Base-by-base conservation (phyloP, 495 filamentous ascomycete species). In the Penicillium goetzii region DNA sequence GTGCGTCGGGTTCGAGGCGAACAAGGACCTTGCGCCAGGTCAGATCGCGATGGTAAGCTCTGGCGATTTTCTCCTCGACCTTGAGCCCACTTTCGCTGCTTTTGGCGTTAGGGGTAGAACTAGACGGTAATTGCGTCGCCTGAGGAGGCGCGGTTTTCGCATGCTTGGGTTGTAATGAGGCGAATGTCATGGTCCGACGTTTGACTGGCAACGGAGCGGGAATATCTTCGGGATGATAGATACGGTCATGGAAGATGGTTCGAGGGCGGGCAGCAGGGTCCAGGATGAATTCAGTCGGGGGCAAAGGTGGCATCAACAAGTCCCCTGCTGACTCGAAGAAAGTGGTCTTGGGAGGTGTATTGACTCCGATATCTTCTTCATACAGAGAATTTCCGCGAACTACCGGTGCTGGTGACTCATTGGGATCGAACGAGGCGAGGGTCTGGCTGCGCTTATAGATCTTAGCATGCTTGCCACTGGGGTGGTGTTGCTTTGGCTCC, bases 21-120 rank as follows among this genome's bases (percentile, higher is more conserved):
- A 98, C 95, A 11, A 99, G 86, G 3, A 98, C 95, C 72, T 99
- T 99, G 12, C 95, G 89, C 95, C 95, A 99, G 5, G 90, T 89
- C 21, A 99, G 78, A 64, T 89, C 90, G 8, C 86, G 84, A 72
- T 99, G 95, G 74, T 98, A 99, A 43, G 93, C 95, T 51, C 95
- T 85, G 2, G 95, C 94, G 59, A 99, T 99, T 72, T 97, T 98
- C 72, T 99, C 95, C 73, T 99, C 95, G 8, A 97, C 91, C 64
- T 88, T 90, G 84, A 99, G 91, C 47, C 84, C 80, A 55, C 78
- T 78, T 23, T 74, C 73, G 49, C 78, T 67, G n/a, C 65, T 55
- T 45, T 71, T 67, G 47, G 21, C 43, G 19, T 34, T 54, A 9
- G 68, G 32, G 43, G 62, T 63, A 26, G 69, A 41, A 21, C 41